Evolutionary conservation across 2,329 filamentous ascomycete genomes (phyloP).

Genomic region (Zymoseptoria pseudotritici): DNA sequence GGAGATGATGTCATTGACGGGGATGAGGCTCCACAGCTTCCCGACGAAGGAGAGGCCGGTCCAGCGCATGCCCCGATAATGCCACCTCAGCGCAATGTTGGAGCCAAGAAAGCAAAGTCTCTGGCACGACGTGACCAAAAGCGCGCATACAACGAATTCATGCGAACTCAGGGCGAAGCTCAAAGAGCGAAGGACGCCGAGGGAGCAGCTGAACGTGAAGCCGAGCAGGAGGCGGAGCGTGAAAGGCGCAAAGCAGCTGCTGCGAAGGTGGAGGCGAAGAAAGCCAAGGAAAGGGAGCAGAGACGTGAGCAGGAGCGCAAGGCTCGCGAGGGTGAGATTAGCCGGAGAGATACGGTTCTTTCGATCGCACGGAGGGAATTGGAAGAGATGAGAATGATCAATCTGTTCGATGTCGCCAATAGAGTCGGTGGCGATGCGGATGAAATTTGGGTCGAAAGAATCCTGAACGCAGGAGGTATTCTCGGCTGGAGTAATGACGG

Average conservation of each 20-base stretch:
- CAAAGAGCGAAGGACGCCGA: slow-evolving; percentile 37
- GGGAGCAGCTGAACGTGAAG: slow-evolving; percentile 40
- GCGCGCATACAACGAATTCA: slow-evolving; percentile 44
- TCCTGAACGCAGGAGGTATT: slow-evolving; percentile 36
- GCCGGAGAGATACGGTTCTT: slow-evolving; percentile 28
- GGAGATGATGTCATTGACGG: slow-evolving; percentile 2
- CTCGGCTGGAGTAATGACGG: slow-evolving; percentile 24
- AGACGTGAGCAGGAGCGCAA: slow-evolving; percentile 32
- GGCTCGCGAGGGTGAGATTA: slow-evolving; percentile 33
- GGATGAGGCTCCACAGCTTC: not conserved
- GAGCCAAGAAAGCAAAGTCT: slow-evolving; percentile 44
- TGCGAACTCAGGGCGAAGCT: slow-evolving; percentile 41
- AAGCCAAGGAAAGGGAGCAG: slow-evolving; percentile 34
- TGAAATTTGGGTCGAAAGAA: slow-evolving; percentile 36
- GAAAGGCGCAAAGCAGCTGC: slow-evolving; percentile 37
- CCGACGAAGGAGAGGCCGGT: slow-evolving; percentile 22
- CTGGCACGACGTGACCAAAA: slow-evolving; percentile 39
- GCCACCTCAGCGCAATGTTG: slow-evolving; percentile 28
- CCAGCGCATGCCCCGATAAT: slow-evolving; percentile 25
- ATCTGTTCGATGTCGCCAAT: slow-evolving; percentile 36
- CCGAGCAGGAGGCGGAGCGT: slow-evolving; percentile 34
- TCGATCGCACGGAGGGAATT: slow-evolving; percentile 27
- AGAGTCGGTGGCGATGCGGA: slow-evolving; percentile 34
- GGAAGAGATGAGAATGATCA: slow-evolving; percentile 24
- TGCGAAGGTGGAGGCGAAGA: slow-evolving; percentile 35